Percentiles rank a stretch among this genome's conserved stretches.
phyloP scores from a whole-genome alignment of 2,329 filamentous ascomycete genomes.

The Claviceps sp. region DNA sequence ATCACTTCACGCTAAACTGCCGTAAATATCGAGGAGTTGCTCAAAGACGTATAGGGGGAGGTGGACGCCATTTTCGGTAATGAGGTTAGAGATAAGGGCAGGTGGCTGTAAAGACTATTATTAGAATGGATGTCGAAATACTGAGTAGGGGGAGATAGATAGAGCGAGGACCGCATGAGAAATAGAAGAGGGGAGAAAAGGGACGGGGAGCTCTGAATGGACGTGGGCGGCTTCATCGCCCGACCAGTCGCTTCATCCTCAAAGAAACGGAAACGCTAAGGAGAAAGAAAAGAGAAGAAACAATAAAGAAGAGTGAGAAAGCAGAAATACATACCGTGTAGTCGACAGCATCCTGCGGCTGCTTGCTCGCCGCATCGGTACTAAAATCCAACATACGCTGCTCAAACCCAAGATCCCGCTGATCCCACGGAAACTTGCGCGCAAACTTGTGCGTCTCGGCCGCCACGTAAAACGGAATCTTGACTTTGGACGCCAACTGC shows the following conservation, averaged over 20 bases:
- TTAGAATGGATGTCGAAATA: not conserved
- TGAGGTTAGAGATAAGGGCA: conserved; percentile 55
- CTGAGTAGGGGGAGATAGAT: too few relatives aligned
- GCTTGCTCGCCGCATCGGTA: conserved; percentile 33
- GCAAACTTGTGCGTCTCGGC: conserved; percentile 97
- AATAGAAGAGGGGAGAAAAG: too few relatives aligned
- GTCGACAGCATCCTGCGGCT: conserved; percentile 48
- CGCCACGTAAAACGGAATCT: conserved; percentile 80
- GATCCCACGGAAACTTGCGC: conserved; percentile 67
- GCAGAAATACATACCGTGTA: conserved; percentile 46
- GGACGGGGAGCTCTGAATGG: too few relatives aligned
- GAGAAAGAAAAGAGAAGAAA: not conserved
- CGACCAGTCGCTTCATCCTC: not conserved
- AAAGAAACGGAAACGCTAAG: too few relatives aligned
- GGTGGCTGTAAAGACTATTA: conserved; percentile 37
- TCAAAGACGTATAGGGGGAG: conserved; percentile 58
- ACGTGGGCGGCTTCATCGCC: not conserved
- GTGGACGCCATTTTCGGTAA: conserved; percentile 63
- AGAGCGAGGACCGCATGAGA: too few relatives aligned
- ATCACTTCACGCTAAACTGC: conserved; percentile 17
- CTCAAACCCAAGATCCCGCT: conserved; percentile 66
- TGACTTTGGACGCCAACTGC: conserved; percentile 52
- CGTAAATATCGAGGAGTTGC: conserved; percentile 52
- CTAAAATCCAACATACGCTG: conserved; percentile 67
- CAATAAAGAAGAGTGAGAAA: not conserved